Evolutionary conservation across 2,329 filamentous ascomycete species (phyloP).

Genomic region (Fusarium subtropicale): DNA sequence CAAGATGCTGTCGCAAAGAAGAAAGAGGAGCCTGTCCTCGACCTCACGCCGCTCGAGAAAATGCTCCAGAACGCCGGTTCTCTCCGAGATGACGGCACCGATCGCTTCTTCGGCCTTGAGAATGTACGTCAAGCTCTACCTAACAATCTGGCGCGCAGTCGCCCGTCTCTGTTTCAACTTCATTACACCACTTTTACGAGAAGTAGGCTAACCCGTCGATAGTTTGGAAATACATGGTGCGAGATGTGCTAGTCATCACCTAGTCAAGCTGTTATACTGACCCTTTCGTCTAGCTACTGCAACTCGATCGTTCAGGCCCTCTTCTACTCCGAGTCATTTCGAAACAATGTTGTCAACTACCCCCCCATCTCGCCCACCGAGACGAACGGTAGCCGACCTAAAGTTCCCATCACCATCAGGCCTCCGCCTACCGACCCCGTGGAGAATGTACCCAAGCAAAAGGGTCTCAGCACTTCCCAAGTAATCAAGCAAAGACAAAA

Average conservation of each 20-base stretch:
- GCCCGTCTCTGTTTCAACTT: background rate
- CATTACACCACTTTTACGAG: slow-evolving; percentile 1
- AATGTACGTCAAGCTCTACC: slow-evolving; percentile 74
- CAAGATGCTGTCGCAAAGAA: slow-evolving; percentile 65
- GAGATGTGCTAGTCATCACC: slow-evolving; percentile 38
- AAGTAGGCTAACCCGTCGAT: slow-evolving; percentile 52
- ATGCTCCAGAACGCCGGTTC: slow-evolving; percentile 86
- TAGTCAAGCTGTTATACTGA: slow-evolving; percentile 34
- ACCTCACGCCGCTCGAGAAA: slow-evolving; percentile 73
- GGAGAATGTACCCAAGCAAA: slow-evolving; percentile 57
- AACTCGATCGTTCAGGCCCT: slow-evolving; percentile 98
- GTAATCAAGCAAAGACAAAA: slow-evolving; percentile 67
- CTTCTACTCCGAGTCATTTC: slow-evolving; percentile 94
- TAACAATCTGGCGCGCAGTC: slow-evolving; percentile 9
- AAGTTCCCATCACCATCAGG: slow-evolving; percentile 71
- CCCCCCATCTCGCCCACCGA: slow-evolving; percentile 78
- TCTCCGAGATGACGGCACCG: slow-evolving; percentile 86
- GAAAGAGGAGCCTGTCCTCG: slow-evolving; percentile 68
- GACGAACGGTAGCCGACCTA: slow-evolving; percentile 69
- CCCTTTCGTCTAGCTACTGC: slow-evolving; percentile 77
- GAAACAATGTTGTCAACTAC: slow-evolving; percentile 93
- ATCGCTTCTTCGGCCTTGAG: slow-evolving; percentile 98
- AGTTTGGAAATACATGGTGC: slow-evolving; percentile 99
- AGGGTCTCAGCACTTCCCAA: slow-evolving; percentile 66
- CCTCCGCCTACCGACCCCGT: slow-evolving; percentile 62